A percentile compares a stretch with the other conserved stretches of the same genome.
Conservation (phyloP, 2,329 filamentous ascomycete species). For the Aspergillus pseudotamarii region DNA sequence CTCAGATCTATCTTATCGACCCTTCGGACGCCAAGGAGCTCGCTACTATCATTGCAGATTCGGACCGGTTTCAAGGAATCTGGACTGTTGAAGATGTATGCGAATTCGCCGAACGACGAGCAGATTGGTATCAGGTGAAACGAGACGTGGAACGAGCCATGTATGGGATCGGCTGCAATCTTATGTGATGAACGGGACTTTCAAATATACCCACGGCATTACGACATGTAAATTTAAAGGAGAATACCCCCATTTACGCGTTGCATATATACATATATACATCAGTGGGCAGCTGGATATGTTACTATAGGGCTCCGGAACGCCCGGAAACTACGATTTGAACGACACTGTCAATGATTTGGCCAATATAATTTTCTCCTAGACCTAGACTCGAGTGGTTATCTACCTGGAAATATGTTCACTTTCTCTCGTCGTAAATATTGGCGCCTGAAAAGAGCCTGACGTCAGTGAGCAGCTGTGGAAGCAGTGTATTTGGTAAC, state of each 20-base stretch:
- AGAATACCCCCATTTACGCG: constrained; percentile 13
- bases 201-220: constrained; percentile 20
- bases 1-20: constrained; percentile 93
- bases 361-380: not conserved
- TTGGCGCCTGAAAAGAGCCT: constrained; percentile 3
- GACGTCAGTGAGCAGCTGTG: constrained; percentile 23
- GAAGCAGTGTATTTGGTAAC: constrained; percentile 7
- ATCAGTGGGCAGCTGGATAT: not conserved
- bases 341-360: not conserved
- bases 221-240: constrained; percentile 21
- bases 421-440: not conserved
- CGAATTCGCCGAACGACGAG: constrained; percentile 89
- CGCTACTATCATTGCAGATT: constrained; percentile 91
- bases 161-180: constrained; percentile 86
- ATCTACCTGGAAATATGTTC: not conserved
- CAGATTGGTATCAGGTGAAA: constrained; percentile 93
- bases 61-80: constrained; percentile 84
- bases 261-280: not conserved
- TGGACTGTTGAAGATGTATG: constrained; percentile 97
- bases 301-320: constrained; percentile 1
- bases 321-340: not conserved
- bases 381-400: not conserved
- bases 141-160: constrained; percentile 90
- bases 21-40: constrained; percentile 87
- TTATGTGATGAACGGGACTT: constrained; percentile 66